phyloP scores from a whole-genome alignment of 1,284 basidiomycete species.

The Cerioporus squamosus region DNA sequence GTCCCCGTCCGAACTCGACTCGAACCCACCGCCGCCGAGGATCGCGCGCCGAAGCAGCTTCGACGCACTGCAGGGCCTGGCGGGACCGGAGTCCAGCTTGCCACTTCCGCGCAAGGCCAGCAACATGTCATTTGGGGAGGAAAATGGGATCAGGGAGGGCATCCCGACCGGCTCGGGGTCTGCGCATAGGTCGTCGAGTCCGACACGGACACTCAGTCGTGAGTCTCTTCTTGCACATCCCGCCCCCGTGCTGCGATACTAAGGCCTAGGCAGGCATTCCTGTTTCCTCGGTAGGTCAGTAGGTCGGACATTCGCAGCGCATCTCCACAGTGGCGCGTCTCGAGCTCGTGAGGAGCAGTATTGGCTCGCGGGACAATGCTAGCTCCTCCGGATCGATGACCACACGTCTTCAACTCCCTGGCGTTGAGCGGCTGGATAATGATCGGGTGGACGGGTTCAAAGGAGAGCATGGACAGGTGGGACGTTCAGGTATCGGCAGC shows the following conservation, averaged over 20 bases:
- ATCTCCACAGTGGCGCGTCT: background rate
- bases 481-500: background rate
- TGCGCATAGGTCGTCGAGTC: constrained; percentile 69
- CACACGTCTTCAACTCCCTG: too few species aligned
- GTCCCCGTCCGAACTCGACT: constrained; percentile 35
- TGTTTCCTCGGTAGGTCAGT: constrained; percentile 74
- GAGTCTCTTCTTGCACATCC: constrained; percentile 41
- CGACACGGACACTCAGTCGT: constrained; percentile 80
- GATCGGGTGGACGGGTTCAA: too few species aligned
- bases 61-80: constrained; percentile 69
- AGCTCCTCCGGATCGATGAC: too few species aligned
- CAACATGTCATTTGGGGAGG: constrained; percentile 39
- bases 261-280: constrained; percentile 65
- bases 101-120: constrained; percentile 66
- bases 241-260: constrained; percentile 17
- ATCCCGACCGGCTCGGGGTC: constrained; percentile 52
- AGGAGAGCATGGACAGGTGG: background rate
- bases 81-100: constrained; percentile 73
- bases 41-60: constrained; percentile 66
- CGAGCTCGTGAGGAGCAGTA: too few species aligned
- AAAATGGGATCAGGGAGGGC: constrained; percentile 69
- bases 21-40: constrained; percentile 43
- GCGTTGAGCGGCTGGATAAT: too few species aligned
- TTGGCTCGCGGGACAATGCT: too few species aligned
- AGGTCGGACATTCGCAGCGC: background rate